Evolutionary conservation across 179 eudicot species (phyloP).

Genomic region (Gypsophila paniculata): DNA sequence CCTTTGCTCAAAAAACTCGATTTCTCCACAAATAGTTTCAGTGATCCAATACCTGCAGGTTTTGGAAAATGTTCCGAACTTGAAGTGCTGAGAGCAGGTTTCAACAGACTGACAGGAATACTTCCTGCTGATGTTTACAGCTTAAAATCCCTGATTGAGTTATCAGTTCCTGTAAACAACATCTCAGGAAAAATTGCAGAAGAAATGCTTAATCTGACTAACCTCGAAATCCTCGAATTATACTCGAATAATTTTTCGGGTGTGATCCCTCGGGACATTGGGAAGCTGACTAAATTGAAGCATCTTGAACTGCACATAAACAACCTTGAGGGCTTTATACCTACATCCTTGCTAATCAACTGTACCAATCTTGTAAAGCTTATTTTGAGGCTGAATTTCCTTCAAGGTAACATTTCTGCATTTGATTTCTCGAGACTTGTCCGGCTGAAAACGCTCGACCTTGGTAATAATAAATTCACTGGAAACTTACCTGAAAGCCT

Average conservation of each 20-base stretch:
- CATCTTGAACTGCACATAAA: slow-evolving; percentile 48
- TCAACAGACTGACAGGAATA: slow-evolving; percentile 44
- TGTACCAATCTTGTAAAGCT: slow-evolving; percentile 47
- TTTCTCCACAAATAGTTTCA: slow-evolving; percentile 52
- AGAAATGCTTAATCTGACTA: slow-evolving; percentile 34
- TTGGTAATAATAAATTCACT: slow-evolving; percentile 60
- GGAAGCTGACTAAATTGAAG: slow-evolving; percentile 44
- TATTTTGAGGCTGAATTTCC: slow-evolving; percentile 44
- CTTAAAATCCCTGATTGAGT: slow-evolving; percentile 34
- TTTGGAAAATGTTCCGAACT: slow-evolving; percentile 45
- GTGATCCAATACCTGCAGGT: slow-evolving; percentile 39
- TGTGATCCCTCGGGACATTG: slow-evolving; percentile 45
- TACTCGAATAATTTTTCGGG: slow-evolving; percentile 46
- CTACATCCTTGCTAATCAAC: slow-evolving; percentile 45
- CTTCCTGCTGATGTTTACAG: slow-evolving; percentile 47
- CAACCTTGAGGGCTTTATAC: slow-evolving; percentile 42
- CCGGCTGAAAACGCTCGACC: slow-evolving; percentile 49
- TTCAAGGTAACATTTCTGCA: slow-evolving; percentile 50
- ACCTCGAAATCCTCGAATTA: slow-evolving; percentile 41
- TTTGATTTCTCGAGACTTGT: slow-evolving; percentile 58
- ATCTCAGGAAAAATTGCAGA: slow-evolving; percentile 43
- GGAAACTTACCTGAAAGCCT: slow-evolving; percentile 60
- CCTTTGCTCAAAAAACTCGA: slow-evolving; percentile 42
- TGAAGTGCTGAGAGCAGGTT: slow-evolving; percentile 51
- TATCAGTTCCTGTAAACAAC: slow-evolving; percentile 59